phyloP scores from a whole-genome alignment of 352 stramenopile genomes.

The Phytopythium delawarense region DNA sequence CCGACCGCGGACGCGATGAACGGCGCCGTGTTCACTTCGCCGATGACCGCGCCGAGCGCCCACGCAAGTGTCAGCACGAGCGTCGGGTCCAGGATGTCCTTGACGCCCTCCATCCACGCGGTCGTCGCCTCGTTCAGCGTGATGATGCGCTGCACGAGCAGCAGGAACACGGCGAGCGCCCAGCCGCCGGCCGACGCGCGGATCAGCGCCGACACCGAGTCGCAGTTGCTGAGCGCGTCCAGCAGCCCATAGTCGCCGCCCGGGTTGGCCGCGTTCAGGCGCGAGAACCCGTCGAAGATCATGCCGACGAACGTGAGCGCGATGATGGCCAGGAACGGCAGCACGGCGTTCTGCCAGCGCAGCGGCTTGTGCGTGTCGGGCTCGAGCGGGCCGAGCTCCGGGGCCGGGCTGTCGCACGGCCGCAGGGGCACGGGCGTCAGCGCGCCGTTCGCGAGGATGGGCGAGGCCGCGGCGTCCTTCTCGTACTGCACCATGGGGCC shows the following conservation, averaged over 20 bases:
- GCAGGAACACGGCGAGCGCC: conserved; percentile 62
- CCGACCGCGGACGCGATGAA: conserved; percentile 79
- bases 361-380: conserved; percentile 69
- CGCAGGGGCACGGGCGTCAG: conserved; percentile 58
- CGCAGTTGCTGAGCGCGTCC: conserved; percentile 72
- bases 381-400: conserved; percentile 63
- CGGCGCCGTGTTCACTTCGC: conserved; percentile 78
- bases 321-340: conserved; percentile 83
- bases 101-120: conserved; percentile 88
- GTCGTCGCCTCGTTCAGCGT: conserved; percentile 85
- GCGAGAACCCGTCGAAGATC: conserved; percentile 77
- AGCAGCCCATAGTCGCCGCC: conserved; percentile 48
- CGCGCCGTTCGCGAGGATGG: conserved; percentile 50
- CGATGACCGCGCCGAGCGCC: conserved; percentile 84
- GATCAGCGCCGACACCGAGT: conserved; percentile 77
- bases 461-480: conserved; percentile 70
- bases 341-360: conserved; percentile 81
- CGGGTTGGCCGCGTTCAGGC: conserved; percentile 39
- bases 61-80: conserved; percentile 88
- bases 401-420: conserved; percentile 65
- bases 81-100: conserved; percentile 89
- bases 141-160: conserved; percentile 83
- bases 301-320: conserved; percentile 82
- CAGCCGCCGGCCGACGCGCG: conserved; percentile 72
- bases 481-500: conserved; percentile 86